These are phyloP conservation scores for Tuber indicum DNA, from an alignment of 495 filamentous ascomycete species.

Conservation along the genomic window DNA sequence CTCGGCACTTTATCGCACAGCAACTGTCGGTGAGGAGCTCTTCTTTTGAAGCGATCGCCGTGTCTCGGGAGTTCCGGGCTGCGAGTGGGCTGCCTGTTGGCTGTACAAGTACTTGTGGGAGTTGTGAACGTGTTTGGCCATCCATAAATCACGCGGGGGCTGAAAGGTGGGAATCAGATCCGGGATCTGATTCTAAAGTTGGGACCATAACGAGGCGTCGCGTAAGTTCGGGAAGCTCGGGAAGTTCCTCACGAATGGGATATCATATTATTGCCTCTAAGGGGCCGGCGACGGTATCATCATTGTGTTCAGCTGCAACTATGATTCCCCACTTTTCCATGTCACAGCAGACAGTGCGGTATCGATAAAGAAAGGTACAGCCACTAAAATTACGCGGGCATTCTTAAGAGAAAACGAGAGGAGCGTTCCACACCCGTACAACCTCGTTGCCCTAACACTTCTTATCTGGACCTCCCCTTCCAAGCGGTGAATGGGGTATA, in stretches of 20 bases:
- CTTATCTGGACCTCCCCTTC: not conserved
- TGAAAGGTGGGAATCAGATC: not conserved
- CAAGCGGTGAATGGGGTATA: not conserved
- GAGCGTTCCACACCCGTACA: not conserved
- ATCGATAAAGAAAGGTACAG: not conserved
- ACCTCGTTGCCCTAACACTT: not conserved
- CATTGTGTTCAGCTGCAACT: not conserved
- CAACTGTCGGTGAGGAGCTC: not conserved
- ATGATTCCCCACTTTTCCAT: not conserved
- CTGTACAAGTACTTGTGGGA: not conserved
- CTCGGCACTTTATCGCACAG: not conserved
- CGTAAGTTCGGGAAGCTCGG: not conserved
- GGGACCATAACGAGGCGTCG: not conserved
- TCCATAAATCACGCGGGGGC: conserved; percentile 1
- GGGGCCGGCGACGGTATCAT: not conserved
- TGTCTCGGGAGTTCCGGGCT: conserved; percentile 1
- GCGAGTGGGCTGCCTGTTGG: not conserved
- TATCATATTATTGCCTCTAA: not conserved
- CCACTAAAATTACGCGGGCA: not conserved
- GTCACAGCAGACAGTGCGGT: not conserved
- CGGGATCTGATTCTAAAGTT: conserved; percentile 1
- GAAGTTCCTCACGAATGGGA: not conserved
- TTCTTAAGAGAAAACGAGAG: not conserved
- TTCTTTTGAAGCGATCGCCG: not conserved
- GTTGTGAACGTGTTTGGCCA: not conserved